A percentile compares a stretch with the other conserved stretches of the same genome.
These are phyloP conservation scores for Thermothelomyces thermophilus DNA, from an alignment of 2,329 filamentous ascomycete species.

Conservation along the genomic window DNA sequence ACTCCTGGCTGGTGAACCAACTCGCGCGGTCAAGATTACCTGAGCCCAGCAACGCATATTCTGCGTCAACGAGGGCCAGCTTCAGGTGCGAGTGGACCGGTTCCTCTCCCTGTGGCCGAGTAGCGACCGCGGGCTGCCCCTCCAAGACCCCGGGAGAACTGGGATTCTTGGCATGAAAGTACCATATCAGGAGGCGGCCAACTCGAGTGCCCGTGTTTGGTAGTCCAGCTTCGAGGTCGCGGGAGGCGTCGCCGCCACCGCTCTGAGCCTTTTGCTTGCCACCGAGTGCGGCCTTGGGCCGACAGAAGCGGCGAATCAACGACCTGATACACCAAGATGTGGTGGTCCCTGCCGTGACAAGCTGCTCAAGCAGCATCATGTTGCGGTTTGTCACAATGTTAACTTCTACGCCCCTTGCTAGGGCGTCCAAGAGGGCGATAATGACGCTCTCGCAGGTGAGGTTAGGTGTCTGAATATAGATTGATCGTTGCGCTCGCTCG, in stretches of 20 bases:
- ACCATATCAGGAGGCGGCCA: slow-evolving; percentile 52
- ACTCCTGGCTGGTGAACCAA: slow-evolving; percentile 81
- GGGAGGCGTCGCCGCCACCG: no score
- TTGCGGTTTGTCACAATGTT: slow-evolving; percentile 58
- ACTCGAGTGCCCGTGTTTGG: slow-evolving; percentile 22
- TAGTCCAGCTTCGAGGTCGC: slow-evolving; percentile 38
- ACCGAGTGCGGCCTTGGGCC: slow-evolving; percentile 8
- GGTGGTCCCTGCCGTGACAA: slow-evolving; percentile 71
- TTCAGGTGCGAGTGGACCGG: slow-evolving; percentile 74
- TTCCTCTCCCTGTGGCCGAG: slow-evolving; percentile 39
- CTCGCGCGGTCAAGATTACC: slow-evolving; percentile 81
- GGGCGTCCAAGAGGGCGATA: slow-evolving; percentile 51
- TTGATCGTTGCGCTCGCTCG: slow-evolving; percentile 46
- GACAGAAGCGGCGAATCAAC: slow-evolving; percentile 46
- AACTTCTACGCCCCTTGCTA: slow-evolving; percentile 61
- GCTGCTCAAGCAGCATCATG: slow-evolving; percentile 74
- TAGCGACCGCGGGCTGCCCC: slow-evolving; percentile 23
- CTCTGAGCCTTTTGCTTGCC: neutral
- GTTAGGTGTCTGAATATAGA: slow-evolving; percentile 73
- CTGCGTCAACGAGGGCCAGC: slow-evolving; percentile 63
- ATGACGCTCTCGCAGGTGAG: slow-evolving; percentile 63
- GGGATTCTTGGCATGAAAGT: slow-evolving; percentile 40
- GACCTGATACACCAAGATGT: slow-evolving; percentile 58
- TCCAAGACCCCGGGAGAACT: slow-evolving; percentile 11
- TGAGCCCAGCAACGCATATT: slow-evolving; percentile 64